Evolutionary conservation across 345 rosid genomes (phyloP).

Genomic region (Lumnitzera racemosa): DNA sequence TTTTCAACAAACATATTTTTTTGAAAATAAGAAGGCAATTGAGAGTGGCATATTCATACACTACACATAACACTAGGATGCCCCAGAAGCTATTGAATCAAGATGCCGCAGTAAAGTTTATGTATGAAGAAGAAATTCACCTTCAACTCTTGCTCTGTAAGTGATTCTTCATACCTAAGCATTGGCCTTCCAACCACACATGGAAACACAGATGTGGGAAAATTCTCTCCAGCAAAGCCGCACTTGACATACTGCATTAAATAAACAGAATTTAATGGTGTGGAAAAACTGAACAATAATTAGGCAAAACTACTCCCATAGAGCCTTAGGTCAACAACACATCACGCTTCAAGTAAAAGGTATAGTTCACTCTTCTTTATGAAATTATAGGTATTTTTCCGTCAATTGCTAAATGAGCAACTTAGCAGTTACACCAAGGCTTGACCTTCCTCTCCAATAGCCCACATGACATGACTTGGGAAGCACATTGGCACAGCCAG

Average conservation of each 20-base stretch:
- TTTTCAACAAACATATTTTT: too few species aligned
- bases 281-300: too few species aligned
- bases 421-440: too few species aligned
- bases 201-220: slow-evolving; percentile 92
- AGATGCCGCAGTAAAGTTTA: background rate
- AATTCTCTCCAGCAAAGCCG: slow-evolving; percentile 97
- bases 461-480: too few species aligned
- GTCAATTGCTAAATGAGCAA: too few species aligned
- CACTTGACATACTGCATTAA: slow-evolving; percentile 88
- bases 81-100: background rate
- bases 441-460: too few species aligned
- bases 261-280: slow-evolving; percentile 1
- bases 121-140: slow-evolving; percentile 20
- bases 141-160: slow-evolving; percentile 85
- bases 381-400: too few species aligned
- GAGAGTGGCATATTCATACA: too few species aligned
- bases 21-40: too few species aligned
- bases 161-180: slow-evolving; percentile 87
- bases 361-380: too few species aligned
- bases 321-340: background rate
- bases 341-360: too few species aligned
- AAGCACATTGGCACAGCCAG: too few species aligned
- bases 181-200: slow-evolving; percentile 93
- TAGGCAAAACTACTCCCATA: background rate
- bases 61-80: background rate